Base-by-base conservation (phyloP, 345 rosid genomes). In the Populus davidiana region DNA sequence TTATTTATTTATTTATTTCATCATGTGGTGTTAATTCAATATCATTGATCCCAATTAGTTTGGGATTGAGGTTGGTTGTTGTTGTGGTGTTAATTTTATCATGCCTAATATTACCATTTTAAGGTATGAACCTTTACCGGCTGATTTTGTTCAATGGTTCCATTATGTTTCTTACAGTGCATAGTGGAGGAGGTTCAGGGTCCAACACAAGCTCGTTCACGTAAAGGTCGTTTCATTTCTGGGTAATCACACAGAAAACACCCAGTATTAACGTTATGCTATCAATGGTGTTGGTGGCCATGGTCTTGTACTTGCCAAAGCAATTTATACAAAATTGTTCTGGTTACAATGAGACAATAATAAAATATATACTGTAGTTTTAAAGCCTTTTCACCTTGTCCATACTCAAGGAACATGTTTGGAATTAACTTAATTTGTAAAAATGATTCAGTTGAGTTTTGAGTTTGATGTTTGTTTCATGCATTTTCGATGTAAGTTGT, bases 111-210 rank as follows among this genome's bases (percentile, higher is more conserved):
- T 5, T 38, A 69, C 44, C 31, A n/a, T 41, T 39, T 23, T 21
- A 54, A 13, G 43, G 64, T 17, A 23, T 69, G 31, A 43, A 20
- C 21, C 56, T 47, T 18, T 33, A 61, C 61, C 23, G 27, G 70
- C 39, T 62, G 67, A 72, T 63, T 54, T 50, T 76, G 47, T 23
- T 74, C 2, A 38, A n/a, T 77, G 75, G 14, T 76, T 75, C 11
- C 65, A 8, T 69, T 79, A 31, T 77, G 78, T 73, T 54, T 70
- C 71, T 78, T 86, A 56, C 73, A 93, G 99, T 95, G 99, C 89
- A 95, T 95, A 74, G 99, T 93, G 87, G 99, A 95, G 84, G 99
- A 95, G 86, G 88, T 93, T 76, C 99, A 95, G 83, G 98, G 97
- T 79, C 99, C 98, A 82, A 84, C 93, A 77, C 96, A 87, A 89